Evolutionary conservation across 139 green algal genomes (phyloP), one percentile per base, ranked within the genome.

Genomic region (Chlorella sp.): DNA sequence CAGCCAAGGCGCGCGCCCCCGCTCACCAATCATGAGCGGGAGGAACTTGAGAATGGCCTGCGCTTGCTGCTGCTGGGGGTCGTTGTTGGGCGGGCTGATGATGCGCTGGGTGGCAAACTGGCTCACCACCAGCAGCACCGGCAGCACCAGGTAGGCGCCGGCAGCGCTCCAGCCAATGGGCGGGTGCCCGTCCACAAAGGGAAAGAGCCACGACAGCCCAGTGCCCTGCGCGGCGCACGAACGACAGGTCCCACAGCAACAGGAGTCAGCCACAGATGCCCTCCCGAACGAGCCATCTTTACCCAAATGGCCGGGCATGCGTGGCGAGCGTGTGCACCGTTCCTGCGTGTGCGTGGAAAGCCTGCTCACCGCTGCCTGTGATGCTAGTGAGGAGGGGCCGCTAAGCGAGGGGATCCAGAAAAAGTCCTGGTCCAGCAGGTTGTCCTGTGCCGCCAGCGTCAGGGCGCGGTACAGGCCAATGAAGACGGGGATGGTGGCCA

Each of bases 1-100:
- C 68, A 10, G 5, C 29, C 3, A 66, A 62, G n/a, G 35, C 31
- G 30, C 5, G 31, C 2, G n/a, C 17, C 31, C 30, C n/a, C 65
- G 26, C 86, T 66, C 76, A 94, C 90, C 92, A 67, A 97, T 93
- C 89, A 99, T 97, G 62, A 99, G 75, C 5, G 95, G 95, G 63
- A 99, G 83, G 82, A 98, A 97, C 77, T 97, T 96, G 50, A 99
- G 87, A 71, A 98, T 97, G 49, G 82, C 83, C 67, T 97, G 89
- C 27, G 77, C 85, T 73, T 90, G 80, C 78, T 92, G 74, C 77
- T 91, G 83, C n/a, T 80, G 59, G 1, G 86, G 85, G 79, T 95
- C 90, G 24, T 88, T 74, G 60, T 34, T 50, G 30, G 35, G 77
- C 66, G 78, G 75, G 6, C 62, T 80, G 24, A 97, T 85, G 49